Percentiles rank a stretch among this genome's conserved stretches.
Evolutionary conservation across 306 rosid species (phyloP).

Genomic region (Prunus kanzakura): DNA sequence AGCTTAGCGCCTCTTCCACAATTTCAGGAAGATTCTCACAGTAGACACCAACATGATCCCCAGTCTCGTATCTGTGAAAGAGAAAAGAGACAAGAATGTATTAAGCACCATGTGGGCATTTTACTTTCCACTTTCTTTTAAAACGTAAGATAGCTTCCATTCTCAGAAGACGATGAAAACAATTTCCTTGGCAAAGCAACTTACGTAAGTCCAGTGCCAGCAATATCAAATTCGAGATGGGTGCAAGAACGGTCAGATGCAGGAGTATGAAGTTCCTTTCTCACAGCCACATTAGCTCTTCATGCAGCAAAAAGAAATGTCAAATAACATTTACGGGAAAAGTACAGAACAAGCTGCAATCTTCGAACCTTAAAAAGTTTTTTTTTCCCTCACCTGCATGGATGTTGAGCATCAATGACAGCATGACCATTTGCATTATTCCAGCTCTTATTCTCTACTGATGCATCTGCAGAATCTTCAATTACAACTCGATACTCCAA

Average conservation of each 20-base stretch:
- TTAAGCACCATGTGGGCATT: not conserved
- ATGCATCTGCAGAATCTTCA: slow-evolving; percentile 52
- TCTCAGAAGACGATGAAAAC: not conserved
- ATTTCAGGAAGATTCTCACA: slow-evolving; percentile 83
- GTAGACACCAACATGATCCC: slow-evolving; percentile 97
- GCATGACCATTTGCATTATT: slow-evolving; percentile 77
- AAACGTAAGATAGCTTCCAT: slow-evolving; percentile 1
- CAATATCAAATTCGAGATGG: slow-evolving; percentile 89
- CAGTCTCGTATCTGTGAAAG: slow-evolving; percentile 84
- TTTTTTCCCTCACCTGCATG: slow-evolving; percentile 58
- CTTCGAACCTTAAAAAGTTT: not conserved
- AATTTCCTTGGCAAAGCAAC: slow-evolving; percentile 23
- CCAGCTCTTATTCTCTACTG: slow-evolving; percentile 53
- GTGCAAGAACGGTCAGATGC: slow-evolving; percentile 94
- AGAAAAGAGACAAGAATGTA: slow-evolving; percentile 9
- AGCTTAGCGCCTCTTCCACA: slow-evolving; percentile 68
- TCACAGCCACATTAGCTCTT: slow-evolving; percentile 91
- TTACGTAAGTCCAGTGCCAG: slow-evolving; percentile 75
- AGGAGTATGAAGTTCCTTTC: slow-evolving; percentile 80
- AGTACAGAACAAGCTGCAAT: slow-evolving; percentile 11
- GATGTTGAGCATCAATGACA: slow-evolving; percentile 91
- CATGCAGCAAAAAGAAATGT: slow-evolving; percentile 34
- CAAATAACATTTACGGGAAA: slow-evolving; percentile 21
- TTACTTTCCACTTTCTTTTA: slow-evolving; percentile 8
- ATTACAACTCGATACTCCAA: slow-evolving; percentile 73